Conservation (phyloP, 495 filamentous ascomycete genomes). For the Chaetomium fimeti region DNA sequence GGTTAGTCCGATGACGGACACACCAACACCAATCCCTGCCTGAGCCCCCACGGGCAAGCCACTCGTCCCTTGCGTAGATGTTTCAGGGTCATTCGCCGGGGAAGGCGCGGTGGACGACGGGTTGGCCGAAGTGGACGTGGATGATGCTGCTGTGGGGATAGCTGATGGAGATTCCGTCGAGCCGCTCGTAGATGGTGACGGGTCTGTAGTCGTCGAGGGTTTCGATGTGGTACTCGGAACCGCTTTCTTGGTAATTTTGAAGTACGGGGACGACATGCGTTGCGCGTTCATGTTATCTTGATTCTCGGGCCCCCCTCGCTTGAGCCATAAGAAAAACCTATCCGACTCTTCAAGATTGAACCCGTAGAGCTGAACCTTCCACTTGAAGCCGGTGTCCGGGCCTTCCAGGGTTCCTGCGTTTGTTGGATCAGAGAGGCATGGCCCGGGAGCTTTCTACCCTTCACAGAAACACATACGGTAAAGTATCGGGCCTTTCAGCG, state of each 20-base stretch:
- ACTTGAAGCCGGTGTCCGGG: conserved; percentile 27
- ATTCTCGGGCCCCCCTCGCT: conserved; percentile 15
- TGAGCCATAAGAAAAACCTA: conserved; percentile 38
- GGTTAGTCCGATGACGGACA: background rate
- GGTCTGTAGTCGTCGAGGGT: background rate
- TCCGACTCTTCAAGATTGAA: conserved; percentile 32
- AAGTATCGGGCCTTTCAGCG: conserved; percentile 27
- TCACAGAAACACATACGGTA: conserved; percentile 18
- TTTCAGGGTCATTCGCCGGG: background rate
- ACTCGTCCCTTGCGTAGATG: background rate
- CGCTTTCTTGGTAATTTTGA: conserved; percentile 31
- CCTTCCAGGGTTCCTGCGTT: background rate
- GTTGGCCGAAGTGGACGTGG: background rate
- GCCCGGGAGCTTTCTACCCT: background rate
- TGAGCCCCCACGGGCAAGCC: background rate
- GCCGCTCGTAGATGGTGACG: background rate
- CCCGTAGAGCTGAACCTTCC: conserved; percentile 35
- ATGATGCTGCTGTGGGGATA: background rate
- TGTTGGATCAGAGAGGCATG: background rate
- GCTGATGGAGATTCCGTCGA: background rate
- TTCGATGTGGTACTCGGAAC: background rate
- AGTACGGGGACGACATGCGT: conserved; percentile 32
- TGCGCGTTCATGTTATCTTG: background rate
- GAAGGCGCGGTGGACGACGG: background rate
- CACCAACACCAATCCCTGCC: conserved; percentile 7